These are phyloP conservation scores for Trichoderma guizhouense DNA, from an alignment of 2,329 filamentous ascomycete genomes.

Conservation along the genomic window DNA sequence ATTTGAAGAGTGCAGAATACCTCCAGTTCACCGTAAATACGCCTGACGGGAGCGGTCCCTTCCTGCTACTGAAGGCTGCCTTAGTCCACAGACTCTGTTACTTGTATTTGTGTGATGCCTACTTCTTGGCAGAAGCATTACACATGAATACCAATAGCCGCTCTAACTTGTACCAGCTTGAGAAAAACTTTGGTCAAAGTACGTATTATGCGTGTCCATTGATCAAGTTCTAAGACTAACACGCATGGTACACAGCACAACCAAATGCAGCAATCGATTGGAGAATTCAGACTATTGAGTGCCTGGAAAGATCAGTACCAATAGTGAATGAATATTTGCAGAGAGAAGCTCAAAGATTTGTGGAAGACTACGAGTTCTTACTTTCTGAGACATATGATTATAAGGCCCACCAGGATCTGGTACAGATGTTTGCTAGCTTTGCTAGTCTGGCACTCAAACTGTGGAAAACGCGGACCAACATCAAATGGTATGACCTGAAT, in stretches of 20 bases:
- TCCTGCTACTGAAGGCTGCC: neutral
- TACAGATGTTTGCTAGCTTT: neutral
- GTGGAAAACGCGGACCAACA: neutral
- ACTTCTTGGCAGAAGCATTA: neutral
- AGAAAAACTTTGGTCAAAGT: neutral
- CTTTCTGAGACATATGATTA: neutral
- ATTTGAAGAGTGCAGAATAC: neutral
- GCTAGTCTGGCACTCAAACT: neutral
- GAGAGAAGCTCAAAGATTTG: neutral
- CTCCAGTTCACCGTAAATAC: neutral
- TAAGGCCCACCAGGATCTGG: neutral
- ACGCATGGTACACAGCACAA: neutral
- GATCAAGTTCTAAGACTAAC: neutral
- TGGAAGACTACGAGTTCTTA: neutral
- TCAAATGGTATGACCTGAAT: neutral
- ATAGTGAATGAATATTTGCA: neutral
- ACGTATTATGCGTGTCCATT: fast-evolving
- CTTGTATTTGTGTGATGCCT: neutral
- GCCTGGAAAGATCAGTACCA: neutral
- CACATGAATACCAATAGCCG: neutral
- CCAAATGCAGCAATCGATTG: neutral
- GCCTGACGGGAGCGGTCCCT: neutral
- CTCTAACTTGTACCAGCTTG: neutral
- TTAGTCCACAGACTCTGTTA: neutral
- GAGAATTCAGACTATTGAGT: neutral